Evolutionary conservation across 2,329 filamentous ascomycete genomes (phyloP).

Genomic region (Epichloe baconii): DNA sequence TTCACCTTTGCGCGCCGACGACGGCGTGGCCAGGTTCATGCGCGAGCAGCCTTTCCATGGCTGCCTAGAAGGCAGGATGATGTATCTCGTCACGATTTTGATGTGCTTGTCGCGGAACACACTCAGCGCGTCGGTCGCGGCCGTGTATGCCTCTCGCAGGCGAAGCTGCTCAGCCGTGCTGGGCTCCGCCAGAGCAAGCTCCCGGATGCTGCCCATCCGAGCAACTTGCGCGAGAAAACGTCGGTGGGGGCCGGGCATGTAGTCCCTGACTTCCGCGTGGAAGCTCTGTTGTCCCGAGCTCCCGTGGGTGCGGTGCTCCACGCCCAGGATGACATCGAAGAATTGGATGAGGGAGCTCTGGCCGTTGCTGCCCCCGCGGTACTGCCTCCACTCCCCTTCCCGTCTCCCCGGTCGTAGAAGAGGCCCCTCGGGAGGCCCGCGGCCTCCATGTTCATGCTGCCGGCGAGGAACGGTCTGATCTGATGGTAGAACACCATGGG

Average conservation of each 20-base stretch:
- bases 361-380: constrained; percentile 84
- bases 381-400: constrained; percentile 55
- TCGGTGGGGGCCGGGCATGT: constrained; percentile 81
- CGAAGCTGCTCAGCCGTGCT: constrained; percentile 35
- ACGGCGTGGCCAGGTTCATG: constrained; percentile 32
- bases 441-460: constrained; percentile 81
- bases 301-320: constrained; percentile 52
- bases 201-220: constrained; percentile 59
- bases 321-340: constrained; percentile 74
- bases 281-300: constrained; percentile 26
- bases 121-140: constrained; percentile 61
- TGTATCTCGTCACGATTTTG: constrained; percentile 80
- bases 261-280: constrained; percentile 61
- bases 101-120: constrained; percentile 77
- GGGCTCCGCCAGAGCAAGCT: constrained; percentile 45
- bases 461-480: constrained; percentile 79
- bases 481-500: constrained; percentile 80
- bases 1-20: constrained; percentile 19
- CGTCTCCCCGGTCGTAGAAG: constrained; percentile 65
- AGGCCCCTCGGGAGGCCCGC: constrained; percentile 75
- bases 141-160: constrained; percentile 45
- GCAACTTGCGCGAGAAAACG: constrained; percentile 63
- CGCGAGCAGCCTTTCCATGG: constrained; percentile 15
- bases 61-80: constrained; percentile 60
- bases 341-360: constrained; percentile 90